phyloP scores from a whole-genome alignment of 257 asterid genomes.

The Eustoma russellianum region DNA sequence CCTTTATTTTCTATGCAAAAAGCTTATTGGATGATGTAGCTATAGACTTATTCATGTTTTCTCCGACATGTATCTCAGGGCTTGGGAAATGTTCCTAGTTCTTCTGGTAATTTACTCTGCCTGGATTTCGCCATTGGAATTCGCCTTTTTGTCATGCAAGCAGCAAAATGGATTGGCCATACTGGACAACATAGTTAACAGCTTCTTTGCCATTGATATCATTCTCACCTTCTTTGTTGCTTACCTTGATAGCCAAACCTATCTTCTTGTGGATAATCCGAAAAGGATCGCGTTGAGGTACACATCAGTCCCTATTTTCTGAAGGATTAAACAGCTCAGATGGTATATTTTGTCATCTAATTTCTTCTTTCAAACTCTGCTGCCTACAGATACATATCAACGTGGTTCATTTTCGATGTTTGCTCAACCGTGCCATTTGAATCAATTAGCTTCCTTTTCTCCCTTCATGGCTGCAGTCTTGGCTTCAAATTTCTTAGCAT shows the following conservation, averaged over 20 bases:
- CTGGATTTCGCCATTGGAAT: slow-evolving; percentile 88
- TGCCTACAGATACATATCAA: slow-evolving; percentile 54
- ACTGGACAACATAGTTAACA: slow-evolving; percentile 64
- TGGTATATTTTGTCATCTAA: no score
- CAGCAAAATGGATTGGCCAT: slow-evolving; percentile 49
- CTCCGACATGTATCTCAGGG: slow-evolving; percentile 39
- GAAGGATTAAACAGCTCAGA: no score
- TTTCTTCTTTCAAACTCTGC: no score
- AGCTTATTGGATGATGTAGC: slow-evolving; percentile 1
- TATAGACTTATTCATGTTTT: slow-evolving; percentile 2
- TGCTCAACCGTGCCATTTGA: slow-evolving; percentile 79
- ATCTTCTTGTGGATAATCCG: slow-evolving; percentile 62
- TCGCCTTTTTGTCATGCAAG: slow-evolving; percentile 63
- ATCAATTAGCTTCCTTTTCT: slow-evolving; percentile 55
- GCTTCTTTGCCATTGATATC: slow-evolving; percentile 72
- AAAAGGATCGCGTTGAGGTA: slow-evolving; percentile 66
- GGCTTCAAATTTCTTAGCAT: slow-evolving; percentile 67
- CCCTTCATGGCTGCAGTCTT: slow-evolving; percentile 55
- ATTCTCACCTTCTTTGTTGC: slow-evolving; percentile 83
- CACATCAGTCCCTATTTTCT: neutral
- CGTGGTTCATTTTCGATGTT: slow-evolving; percentile 76
- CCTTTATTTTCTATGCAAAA: neutral
- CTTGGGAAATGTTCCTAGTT: slow-evolving; percentile 80
- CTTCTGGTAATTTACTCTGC: slow-evolving; percentile 73
- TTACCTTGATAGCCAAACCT: slow-evolving; percentile 56